A percentile compares a stretch with the other conserved stretches of the same genome.
phyloP scores from a whole-genome alignment of 306 rosid genomes.

The Lathyrus tuberosus region DNA sequence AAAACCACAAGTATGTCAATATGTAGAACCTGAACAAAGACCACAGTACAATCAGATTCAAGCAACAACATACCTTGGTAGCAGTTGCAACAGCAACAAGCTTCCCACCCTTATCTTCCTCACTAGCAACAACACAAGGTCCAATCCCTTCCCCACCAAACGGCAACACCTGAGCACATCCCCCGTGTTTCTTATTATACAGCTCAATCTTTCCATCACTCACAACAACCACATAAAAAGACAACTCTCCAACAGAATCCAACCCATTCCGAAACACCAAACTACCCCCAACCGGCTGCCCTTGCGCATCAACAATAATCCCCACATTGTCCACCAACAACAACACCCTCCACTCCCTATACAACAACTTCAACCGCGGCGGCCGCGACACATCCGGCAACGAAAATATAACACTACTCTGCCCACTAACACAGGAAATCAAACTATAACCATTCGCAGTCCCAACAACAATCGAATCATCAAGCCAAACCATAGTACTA shows the following conservation, averaged over 20 bases:
- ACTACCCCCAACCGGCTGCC: slow-evolving; percentile 94
- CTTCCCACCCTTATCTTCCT: slow-evolving; percentile 65
- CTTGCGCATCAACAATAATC: slow-evolving; percentile 65
- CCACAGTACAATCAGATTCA: slow-evolving; percentile 12
- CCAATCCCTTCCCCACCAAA: slow-evolving; percentile 78
- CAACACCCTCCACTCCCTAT: slow-evolving; percentile 82
- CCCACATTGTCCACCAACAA: slow-evolving; percentile 96
- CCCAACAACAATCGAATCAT: slow-evolving; percentile 83
- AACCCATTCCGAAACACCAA: slow-evolving; percentile 67
- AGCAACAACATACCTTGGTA: slow-evolving; percentile 63
- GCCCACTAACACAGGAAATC: slow-evolving; percentile 82
- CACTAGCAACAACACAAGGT: slow-evolving; percentile 72
- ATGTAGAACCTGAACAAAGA: slow-evolving; percentile 21
- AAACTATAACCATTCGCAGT: slow-evolving; percentile 74
- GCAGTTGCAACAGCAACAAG: slow-evolving; percentile 76
- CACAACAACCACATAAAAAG: slow-evolving; percentile 76
- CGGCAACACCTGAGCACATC: slow-evolving; percentile 71
- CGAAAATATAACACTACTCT: slow-evolving; percentile 73
- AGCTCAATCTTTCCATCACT: slow-evolving; percentile 80
- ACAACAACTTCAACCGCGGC: slow-evolving; percentile 71
- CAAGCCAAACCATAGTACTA: slow-evolving; percentile 80
- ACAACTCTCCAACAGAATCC: slow-evolving; percentile 80
- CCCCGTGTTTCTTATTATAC: slow-evolving; percentile 82
- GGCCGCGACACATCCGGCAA: slow-evolving; percentile 77
- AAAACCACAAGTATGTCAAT: background rate